Evolutionary conservation across 2,329 filamentous ascomycete genomes (phyloP), one percentile per base, ranked within the genome.

Genomic region (Neofusicoccum sp.): DNA sequence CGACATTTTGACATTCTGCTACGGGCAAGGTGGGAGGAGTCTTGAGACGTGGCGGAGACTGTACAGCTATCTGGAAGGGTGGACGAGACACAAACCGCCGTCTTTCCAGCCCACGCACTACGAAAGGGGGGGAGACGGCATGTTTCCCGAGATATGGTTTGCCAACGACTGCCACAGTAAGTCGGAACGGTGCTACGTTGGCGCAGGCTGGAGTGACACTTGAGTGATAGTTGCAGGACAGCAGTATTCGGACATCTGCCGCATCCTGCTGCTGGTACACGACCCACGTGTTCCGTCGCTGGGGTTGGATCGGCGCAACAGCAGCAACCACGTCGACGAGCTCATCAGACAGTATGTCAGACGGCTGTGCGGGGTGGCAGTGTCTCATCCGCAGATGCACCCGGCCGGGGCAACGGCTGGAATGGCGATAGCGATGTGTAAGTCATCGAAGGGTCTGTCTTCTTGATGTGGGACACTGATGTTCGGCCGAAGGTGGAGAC

Each of bases 401-500:
- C 30, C 31, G 30, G 54, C 54, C 1, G 14, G 7, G 7, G 45
- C 41, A 4, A 24, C 45, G 16, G 45, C 41, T 12, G 54, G 54
- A 30, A 58, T 58, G 54, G 40, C 45, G 31, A 45, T 58, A 6
- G 41, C 30, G 2, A 58, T 58, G 54, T 58, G 54, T 47, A 36
- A 2, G 54, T 44, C n/a, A 4, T 30, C 14, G 44, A 9, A 16
- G 11, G 33, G 12, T 12, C 5, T 48, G 14, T 16, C 9, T 20
- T 34, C 6, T 12, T 28, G 20, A 14, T 59, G 38, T 26, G 20
- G 34, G 16, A 59, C 6, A 62, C 49, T 26, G 6, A 36, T 7
- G 6, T 48, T 7, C 48, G 62, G 66, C 44, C n/a, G 1, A 14
- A 71, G 71, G 73, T 26, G 72, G 72, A 4, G 72, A 74, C 62